phyloP scores from a whole-genome alignment of 148 eudicot genomes.

The Rhododendron simsii region DNA sequence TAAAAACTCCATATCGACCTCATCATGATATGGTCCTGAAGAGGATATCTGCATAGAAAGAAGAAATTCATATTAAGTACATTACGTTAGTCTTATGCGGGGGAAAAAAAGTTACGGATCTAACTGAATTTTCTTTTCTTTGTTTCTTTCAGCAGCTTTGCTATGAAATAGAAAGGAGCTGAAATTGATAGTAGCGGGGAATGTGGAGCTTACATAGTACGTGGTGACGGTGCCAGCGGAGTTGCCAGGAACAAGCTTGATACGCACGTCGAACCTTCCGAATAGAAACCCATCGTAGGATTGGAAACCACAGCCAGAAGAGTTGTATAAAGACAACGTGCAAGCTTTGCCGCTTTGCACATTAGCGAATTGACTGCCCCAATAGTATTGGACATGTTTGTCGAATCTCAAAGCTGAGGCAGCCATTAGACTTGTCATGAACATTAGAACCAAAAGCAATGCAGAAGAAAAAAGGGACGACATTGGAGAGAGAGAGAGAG shows the following conservation, averaged over 20 bases:
- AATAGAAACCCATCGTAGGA: not conserved
- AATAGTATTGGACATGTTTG: not conserved
- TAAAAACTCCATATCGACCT: conserved; percentile 11
- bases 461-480: not conserved
- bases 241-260: conserved; percentile 2
- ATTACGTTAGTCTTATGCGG: not conserved
- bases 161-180: too few relatives aligned
- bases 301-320: not conserved
- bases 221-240: conserved; percentile 11
- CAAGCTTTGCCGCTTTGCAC: not conserved
- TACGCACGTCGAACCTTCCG: not conserved
- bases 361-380: not conserved
- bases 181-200: not conserved
- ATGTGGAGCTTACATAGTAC: not conserved
- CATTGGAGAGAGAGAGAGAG: not conserved
- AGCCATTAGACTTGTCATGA: not conserved
- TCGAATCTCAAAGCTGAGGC: not conserved
- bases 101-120: too few relatives aligned
- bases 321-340: not conserved
- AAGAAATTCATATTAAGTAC: not conserved
- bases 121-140: too few relatives aligned
- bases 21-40: conserved; percentile 1
- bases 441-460: not conserved
- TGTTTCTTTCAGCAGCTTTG: too few relatives aligned
- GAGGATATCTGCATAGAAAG: conserved; percentile 8